phyloP scores from a whole-genome alignment of 768 basidiomycete genomes.

The Agaricus bisporus region DNA sequence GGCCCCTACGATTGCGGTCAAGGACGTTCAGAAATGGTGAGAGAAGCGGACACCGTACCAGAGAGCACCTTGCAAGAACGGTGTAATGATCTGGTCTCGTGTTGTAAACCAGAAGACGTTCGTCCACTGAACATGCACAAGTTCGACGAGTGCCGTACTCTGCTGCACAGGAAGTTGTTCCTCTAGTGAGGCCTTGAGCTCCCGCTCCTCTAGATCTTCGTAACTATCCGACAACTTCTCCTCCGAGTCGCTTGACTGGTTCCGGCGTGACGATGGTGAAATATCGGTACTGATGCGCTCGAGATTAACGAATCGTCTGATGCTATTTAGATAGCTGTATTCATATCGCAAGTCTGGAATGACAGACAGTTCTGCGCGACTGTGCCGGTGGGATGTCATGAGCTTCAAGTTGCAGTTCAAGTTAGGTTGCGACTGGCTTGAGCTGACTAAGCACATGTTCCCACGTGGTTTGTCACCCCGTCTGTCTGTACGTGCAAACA shows the following conservation, averaged over 20 bases:
- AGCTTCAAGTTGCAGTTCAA: too few relatives aligned
- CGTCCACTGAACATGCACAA: slow-evolving; percentile 48
- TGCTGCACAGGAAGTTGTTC: not conserved
- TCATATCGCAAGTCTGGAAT: slow-evolving; percentile 79
- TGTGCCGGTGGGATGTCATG: not conserved
- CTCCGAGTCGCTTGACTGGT: slow-evolving; percentile 6
- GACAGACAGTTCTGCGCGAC: slow-evolving; percentile 28
- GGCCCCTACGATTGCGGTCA: slow-evolving; percentile 28
- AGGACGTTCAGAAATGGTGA: not conserved
- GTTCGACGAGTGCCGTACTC: slow-evolving; percentile 15
- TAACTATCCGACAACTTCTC: slow-evolving; percentile 19
- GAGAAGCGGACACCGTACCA: slow-evolving; percentile 39
- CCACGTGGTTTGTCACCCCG: too few relatives aligned
- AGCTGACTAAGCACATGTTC: too few relatives aligned
- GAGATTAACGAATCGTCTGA: slow-evolving; percentile 29
- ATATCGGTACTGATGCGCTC: slow-evolving; percentile 5
- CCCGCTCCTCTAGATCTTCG: slow-evolving; percentile 22
- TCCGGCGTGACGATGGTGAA: slow-evolving; percentile 1
- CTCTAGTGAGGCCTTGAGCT: slow-evolving; percentile 16
- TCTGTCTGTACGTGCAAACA: too few relatives aligned
- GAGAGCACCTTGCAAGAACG: slow-evolving; percentile 58
- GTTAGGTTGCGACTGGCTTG: too few relatives aligned
- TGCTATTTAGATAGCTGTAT: slow-evolving; percentile 58
- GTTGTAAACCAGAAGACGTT: slow-evolving; percentile 56
- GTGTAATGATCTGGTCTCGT: slow-evolving; percentile 64